Percentiles rank a stretch among this genome's conserved stretches.
These are phyloP conservation scores for Alternaria brassicicola DNA, from an alignment of 2,329 filamentous ascomycete genomes.

Conservation along the genomic window DNA sequence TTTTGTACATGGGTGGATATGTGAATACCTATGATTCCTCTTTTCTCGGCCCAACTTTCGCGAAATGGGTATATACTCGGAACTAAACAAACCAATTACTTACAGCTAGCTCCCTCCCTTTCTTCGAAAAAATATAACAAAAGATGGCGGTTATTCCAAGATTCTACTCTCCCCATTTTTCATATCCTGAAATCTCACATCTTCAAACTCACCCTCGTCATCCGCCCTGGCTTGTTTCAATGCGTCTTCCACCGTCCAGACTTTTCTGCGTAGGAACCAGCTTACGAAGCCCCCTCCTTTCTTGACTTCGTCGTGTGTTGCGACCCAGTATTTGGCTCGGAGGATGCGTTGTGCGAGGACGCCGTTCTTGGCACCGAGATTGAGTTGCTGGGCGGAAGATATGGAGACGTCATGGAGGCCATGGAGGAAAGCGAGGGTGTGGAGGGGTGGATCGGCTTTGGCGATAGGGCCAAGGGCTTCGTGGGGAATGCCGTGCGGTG, in stretches of 20 bases:
- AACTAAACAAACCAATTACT: neutral
- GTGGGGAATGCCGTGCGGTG: slow-evolving; percentile 65
- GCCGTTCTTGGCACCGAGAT: slow-evolving; percentile 68
- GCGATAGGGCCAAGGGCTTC: slow-evolving; percentile 55
- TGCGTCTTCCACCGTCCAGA: slow-evolving; percentile 55
- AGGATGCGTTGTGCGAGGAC: slow-evolving; percentile 61
- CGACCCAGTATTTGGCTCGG: slow-evolving; percentile 67
- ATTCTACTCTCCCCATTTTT: slow-evolving; percentile 63
- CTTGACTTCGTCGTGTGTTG: slow-evolving; percentile 70
- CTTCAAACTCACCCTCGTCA: slow-evolving; percentile 42
- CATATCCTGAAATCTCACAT: slow-evolving; percentile 53
- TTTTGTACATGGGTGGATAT: neutral
- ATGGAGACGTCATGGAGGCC: slow-evolving; percentile 68
- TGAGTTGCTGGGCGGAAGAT: slow-evolving; percentile 61
- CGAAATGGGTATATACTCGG: neutral
- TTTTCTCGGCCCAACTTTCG: neutral
- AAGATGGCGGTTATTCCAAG: slow-evolving; percentile 47
- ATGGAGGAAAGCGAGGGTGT: slow-evolving; percentile 65
- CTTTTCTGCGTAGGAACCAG: slow-evolving; percentile 54
- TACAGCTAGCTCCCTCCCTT: neutral
- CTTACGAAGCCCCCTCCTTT: slow-evolving; percentile 63
- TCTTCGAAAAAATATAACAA: neutral
- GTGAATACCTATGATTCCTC: neutral
- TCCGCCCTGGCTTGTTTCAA: slow-evolving; percentile 55
- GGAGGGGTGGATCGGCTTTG: slow-evolving; percentile 54